phyloP scores from a whole-genome alignment of 176 grass and related monocot species.

The Miscanthus lutarioriparius region DNA sequence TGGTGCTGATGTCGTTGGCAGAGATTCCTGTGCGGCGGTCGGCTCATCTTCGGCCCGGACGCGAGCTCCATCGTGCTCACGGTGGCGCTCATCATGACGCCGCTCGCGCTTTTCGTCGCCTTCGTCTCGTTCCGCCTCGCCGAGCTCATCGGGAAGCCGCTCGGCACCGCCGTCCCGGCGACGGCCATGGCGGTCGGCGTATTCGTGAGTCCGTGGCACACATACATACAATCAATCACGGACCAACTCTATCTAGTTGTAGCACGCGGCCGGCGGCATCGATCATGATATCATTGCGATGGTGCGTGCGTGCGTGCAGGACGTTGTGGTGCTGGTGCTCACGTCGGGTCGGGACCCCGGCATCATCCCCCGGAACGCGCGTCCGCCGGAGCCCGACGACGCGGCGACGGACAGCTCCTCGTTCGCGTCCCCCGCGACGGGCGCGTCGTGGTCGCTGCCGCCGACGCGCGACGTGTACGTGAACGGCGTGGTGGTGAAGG shows the following conservation, averaged over 20 bases:
- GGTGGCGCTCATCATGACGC: conserved; percentile 68
- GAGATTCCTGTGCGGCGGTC: conserved; percentile 74
- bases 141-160: conserved; percentile 48
- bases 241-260: no score
- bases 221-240: no score
- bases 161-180: conserved; percentile 56
- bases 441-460: conserved; percentile 39
- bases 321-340: conserved; percentile 70
- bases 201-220: conserved; percentile 58
- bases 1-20: background rate
- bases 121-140: conserved; percentile 68
- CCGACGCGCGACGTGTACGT: conserved; percentile 69
- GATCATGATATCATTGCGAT: background rate
- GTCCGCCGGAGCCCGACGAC: conserved; percentile 68
- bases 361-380: conserved; percentile 76
- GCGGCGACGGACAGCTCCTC: background rate
- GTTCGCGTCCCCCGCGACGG: background rate
- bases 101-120: conserved; percentile 59
- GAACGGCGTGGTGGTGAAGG: conserved; percentile 73
- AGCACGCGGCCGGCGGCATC: no score
- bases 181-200: conserved; percentile 61
- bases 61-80: conserved; percentile 78
- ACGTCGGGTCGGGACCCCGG: conserved; percentile 85
- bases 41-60: conserved; percentile 93
- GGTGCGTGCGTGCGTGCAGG: conserved; percentile 32